phyloP scores from a whole-genome alignment of 768 basidiomycete genomes.

The Agaricus blazei region DNA sequence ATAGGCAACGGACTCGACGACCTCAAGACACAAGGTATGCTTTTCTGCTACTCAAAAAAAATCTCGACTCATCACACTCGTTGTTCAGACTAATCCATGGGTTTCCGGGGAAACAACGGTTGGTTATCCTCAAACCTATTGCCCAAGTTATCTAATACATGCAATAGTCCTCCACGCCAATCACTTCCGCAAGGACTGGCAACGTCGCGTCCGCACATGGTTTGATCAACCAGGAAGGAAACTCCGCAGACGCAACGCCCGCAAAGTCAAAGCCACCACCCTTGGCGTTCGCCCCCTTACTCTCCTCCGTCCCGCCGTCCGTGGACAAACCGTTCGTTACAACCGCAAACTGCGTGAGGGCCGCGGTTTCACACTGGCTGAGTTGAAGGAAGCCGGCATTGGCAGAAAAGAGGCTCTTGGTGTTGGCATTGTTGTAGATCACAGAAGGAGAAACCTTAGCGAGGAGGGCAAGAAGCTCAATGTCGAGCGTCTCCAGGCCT shows the following conservation, averaged over 20 bases:
- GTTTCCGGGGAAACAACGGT: constrained; percentile 82
- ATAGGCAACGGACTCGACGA: constrained; percentile 37
- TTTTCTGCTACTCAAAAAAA: constrained; percentile 6
- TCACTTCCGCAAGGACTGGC: constrained; percentile 99
- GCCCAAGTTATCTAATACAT: constrained; percentile 12
- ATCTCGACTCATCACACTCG: constrained; percentile 7
- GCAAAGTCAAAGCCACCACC: constrained; percentile 84
- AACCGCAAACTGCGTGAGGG: constrained; percentile 97
- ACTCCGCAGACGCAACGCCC: constrained; percentile 88
- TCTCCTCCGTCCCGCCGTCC: constrained; percentile 95
- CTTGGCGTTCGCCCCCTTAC: constrained; percentile 90
- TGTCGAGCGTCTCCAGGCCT: constrained; percentile 88
- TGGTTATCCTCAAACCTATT: constrained; percentile 18
- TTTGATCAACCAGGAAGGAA: constrained; percentile 99
- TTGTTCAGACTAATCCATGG: constrained; percentile 53
- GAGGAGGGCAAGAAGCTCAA: constrained; percentile 97
- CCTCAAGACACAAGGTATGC: constrained; percentile 44
- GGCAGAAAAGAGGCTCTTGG: constrained; percentile 89
- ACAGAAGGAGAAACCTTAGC: constrained; percentile 92
- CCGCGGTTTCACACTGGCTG: constrained; percentile 90
- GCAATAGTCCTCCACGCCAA: constrained; percentile 78
- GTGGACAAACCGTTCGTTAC: constrained; percentile 94
- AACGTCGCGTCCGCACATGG: constrained; percentile 93
- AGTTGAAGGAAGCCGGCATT: constrained; percentile 95
- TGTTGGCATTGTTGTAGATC: constrained; percentile 94